Conservation (phyloP, 1,284 basidiomycete genomes). For the Cryptococcus wingfieldii region DNA sequence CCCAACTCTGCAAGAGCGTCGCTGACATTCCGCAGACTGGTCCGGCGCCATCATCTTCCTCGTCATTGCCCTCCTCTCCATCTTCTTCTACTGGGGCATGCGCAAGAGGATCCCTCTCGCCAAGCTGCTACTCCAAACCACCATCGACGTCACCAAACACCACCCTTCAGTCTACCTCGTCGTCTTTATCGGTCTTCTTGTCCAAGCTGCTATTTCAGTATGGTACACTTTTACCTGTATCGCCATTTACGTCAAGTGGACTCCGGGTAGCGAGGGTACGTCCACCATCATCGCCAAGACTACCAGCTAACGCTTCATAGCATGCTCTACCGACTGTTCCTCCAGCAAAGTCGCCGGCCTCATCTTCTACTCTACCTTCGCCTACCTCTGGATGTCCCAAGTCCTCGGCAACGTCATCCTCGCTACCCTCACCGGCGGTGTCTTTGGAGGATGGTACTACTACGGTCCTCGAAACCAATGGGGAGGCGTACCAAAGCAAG, state of each 20-base stretch:
- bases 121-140: conserved; percentile 68
- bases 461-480: conserved; percentile 40
- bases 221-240: conserved; percentile 48
- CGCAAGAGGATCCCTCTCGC: conserved; percentile 67
- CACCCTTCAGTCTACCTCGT: conserved; percentile 77
- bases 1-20: background rate
- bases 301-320: background rate
- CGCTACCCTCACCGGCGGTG: conserved; percentile 72
- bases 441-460: conserved; percentile 54
- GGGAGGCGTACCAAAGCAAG: conserved; percentile 58
- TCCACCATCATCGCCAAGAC: background rate
- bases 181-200: conserved; percentile 63
- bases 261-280: conserved; percentile 65
- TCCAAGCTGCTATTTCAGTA: conserved; percentile 68
- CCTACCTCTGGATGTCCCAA: conserved; percentile 72
- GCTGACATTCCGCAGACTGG: conserved; percentile 28
- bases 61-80: conserved; percentile 68
- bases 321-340: conserved; percentile 48
- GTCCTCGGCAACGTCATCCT: conserved; percentile 74
- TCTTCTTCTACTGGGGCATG: conserved; percentile 60
- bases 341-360: conserved; percentile 61
- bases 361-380: conserved; percentile 72
- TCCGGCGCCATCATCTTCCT: conserved; percentile 64
- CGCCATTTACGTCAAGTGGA: conserved; percentile 67
- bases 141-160: conserved; percentile 74